A percentile compares a stretch with the other conserved stretches of the same genome.
Conservation (phyloP, 805 yeast genomes). For the Starmerella apis region DNA sequence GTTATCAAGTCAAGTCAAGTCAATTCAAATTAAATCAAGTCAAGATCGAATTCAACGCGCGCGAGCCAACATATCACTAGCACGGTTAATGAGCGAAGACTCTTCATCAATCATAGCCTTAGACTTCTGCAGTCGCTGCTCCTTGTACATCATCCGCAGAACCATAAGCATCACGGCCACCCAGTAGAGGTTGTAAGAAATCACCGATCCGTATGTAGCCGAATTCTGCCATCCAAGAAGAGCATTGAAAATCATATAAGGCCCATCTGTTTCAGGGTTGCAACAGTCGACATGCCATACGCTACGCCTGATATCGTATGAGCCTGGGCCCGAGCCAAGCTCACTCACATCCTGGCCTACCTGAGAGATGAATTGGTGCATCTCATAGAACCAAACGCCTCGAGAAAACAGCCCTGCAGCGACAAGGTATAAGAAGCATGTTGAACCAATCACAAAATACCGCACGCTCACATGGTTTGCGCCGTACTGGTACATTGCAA, state of each 20-base stretch:
- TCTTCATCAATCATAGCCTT: conserved; percentile 17
- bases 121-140: conserved; percentile 24
- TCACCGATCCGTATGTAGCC: conserved; percentile 81
- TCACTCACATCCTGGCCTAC: conserved; percentile 85
- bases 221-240: conserved; percentile 89
- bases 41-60: no score
- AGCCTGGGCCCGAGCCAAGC: conserved; percentile 87
- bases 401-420: conserved; percentile 79
- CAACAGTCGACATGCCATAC: conserved; percentile 96
- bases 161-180: conserved; percentile 38
- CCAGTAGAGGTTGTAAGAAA: conserved; percentile 69
- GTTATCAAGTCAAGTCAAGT: no score
- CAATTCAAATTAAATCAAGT: no score
- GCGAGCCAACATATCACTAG: conserved; percentile 10
- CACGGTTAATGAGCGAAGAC: conserved; percentile 17
- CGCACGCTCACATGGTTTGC: conserved; percentile 58
- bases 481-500: conserved; percentile 63
- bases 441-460: conserved; percentile 59
- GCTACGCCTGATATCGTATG: conserved; percentile 66
- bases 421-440: conserved; percentile 71
- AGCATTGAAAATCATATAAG: conserved; percentile 86
- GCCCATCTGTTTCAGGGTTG: conserved; percentile 83
- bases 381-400: conserved; percentile 84
- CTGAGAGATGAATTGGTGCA: conserved; percentile 59
- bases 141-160: conserved; percentile 38